phyloP scores from a whole-genome alignment of 148 eudicot species.

The Mesembryanthemum crystallinum region DNA sequence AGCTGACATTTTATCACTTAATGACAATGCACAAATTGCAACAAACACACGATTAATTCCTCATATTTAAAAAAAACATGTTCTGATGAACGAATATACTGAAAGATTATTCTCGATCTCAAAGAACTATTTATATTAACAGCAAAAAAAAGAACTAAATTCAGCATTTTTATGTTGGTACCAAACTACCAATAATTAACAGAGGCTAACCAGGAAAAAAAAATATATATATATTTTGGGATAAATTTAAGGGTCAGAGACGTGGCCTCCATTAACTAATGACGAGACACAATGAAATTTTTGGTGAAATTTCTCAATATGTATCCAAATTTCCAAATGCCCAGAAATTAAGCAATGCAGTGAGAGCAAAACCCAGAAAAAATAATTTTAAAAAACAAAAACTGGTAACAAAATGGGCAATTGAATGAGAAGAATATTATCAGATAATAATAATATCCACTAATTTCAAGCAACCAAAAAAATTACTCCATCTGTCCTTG shows the following conservation, averaged over 20 bases:
- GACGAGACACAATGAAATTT: neutral
- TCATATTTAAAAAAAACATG: neutral
- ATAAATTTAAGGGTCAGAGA: slow-evolving; percentile 11
- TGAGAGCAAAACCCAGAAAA: no score
- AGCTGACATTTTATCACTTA: neutral
- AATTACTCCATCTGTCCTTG: no score
- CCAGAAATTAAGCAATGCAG: neutral
- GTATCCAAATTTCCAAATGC: no score
- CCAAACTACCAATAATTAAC: neutral
- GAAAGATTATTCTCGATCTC: slow-evolving; percentile 13
- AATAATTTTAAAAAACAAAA: no score
- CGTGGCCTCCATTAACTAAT: slow-evolving; percentile 17
- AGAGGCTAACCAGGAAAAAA: neutral
- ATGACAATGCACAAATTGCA: neutral
- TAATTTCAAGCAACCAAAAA: neutral
- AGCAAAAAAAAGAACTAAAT: no score
- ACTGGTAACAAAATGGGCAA: neutral
- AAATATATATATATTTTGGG: neutral
- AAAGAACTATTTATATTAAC: no score
- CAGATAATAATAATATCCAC: neutral
- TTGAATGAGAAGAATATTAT: neutral
- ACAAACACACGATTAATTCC: neutral
- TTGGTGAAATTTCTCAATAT: no score
- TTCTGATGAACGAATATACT: neutral
- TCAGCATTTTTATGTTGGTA: neutral